Base-by-base conservation (phyloP, 345 rosid species). In the Acer negundo region DNA sequence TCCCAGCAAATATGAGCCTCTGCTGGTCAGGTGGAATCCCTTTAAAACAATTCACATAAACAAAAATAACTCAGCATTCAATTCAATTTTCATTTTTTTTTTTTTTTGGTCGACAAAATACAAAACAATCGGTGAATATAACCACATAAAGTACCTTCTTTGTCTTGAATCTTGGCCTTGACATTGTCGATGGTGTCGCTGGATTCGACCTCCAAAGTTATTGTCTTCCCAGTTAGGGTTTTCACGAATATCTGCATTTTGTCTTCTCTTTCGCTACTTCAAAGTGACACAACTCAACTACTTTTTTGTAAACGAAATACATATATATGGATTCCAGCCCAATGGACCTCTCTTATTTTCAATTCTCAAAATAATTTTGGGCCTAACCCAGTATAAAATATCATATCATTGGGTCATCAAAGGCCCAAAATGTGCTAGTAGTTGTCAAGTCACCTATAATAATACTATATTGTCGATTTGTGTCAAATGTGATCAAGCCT, bases 101-200 rank as follows among this genome's bases (percentile, higher is more conserved):
- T 31, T 31, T 2, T 3, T 31, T 11, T 12, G 1, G 12, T 62
- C 9, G 53, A 40, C 10, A 8, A 58, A 53, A 78, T 31, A 49
- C 26, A 12, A 40, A 62, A 10, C 19, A 13, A 49, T 15, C 55
- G 15, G n/a, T 53, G 58, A 53, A 53, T 46, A 46, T 46, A 46
- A 53, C 58, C 4, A 53, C 58, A 16, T 42, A 53, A 53, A 53
- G 9, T 16, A 85, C 92, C 92, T 83, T 89, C 92, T 82, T 89
- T 89, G 83, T 89, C 92, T 87, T 89, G 92, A 73, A 89, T 89
- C 87, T 89, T 89, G 24, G 92, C 89, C 79, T 89, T 89, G 67
- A 89, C 90, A 83, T 89, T 89, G 85, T 87, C 92, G 70, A 89
- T 84, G 22, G 92, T 89, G 69, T 89, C 92, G 72, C 92, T 89